Percentiles rank a stretch among this genome's conserved stretches.
phyloP scores from a whole-genome alignment of 2,329 filamentous ascomycete genomes.

The Pseudogymnoascus sp. region DNA sequence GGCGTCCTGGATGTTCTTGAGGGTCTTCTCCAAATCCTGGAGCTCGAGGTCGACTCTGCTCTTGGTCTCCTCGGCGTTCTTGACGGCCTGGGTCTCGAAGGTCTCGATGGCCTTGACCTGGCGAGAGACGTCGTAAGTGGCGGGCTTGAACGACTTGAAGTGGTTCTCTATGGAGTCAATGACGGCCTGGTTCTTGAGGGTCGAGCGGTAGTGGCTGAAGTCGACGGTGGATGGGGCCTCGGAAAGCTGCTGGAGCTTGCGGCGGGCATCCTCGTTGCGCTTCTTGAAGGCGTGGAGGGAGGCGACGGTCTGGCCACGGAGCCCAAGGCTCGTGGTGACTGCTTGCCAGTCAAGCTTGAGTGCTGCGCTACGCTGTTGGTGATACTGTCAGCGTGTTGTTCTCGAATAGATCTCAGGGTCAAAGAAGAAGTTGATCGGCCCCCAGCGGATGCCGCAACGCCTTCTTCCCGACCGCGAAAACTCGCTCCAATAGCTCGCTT shows the following conservation, averaged over 20 bases:
- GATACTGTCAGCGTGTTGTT: slow-evolving; percentile 4
- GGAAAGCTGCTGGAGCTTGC: slow-evolving; percentile 76
- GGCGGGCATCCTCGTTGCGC: slow-evolving; percentile 97
- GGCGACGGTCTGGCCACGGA: slow-evolving; percentile 86
- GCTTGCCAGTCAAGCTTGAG: slow-evolving; percentile 99
- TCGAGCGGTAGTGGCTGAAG: slow-evolving; percentile 83
- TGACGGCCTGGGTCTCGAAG: slow-evolving; percentile 92
- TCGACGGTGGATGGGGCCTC: slow-evolving; percentile 83
- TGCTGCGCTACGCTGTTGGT: slow-evolving; percentile 81
- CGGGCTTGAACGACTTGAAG: slow-evolving; percentile 84
- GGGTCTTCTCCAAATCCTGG: slow-evolving; percentile 84
- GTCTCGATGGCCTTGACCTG: slow-evolving; percentile 98
- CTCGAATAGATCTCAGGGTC: background rate
- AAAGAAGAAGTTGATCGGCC: background rate
- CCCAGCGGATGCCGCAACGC: background rate
- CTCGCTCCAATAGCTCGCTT: background rate
- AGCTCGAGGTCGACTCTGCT: slow-evolving; percentile 90
- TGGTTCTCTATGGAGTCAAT: slow-evolving; percentile 96
- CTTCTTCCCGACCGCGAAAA: background rate
- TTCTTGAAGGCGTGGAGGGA: slow-evolving; percentile 97
- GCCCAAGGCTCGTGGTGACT: slow-evolving; percentile 86
- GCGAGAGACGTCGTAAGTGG: slow-evolving; percentile 82
- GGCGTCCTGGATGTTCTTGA: slow-evolving; percentile 95
- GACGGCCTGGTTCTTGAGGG: slow-evolving; percentile 93
- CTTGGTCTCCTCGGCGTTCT: slow-evolving; percentile 97